A percentile compares a stretch with the other conserved stretches of the same genome.
Evolutionary conservation across 495 filamentous ascomycete genomes (phyloP).

Genomic region (Aspergillus funiculosus): DNA sequence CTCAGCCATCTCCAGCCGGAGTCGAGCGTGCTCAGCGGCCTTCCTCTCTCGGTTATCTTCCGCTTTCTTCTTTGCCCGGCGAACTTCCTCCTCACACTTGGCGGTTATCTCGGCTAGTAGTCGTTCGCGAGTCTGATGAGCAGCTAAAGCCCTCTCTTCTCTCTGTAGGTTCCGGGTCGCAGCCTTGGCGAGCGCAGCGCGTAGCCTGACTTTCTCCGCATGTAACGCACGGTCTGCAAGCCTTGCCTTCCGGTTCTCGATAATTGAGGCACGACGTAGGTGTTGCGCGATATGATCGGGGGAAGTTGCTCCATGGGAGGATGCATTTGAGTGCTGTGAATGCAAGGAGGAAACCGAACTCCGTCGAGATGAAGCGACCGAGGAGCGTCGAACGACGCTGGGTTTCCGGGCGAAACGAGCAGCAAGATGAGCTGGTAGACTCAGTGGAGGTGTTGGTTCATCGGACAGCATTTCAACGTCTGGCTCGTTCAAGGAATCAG

Average conservation of each 20-base stretch:
- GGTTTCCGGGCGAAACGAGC: constrained; percentile 75
- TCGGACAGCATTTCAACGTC: constrained; percentile 47
- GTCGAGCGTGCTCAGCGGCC: constrained; percentile 72
- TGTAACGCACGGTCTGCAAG: constrained; percentile 90
- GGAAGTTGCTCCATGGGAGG: constrained; percentile 59
- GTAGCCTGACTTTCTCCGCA: constrained; percentile 92
- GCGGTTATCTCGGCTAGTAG: constrained; percentile 91
- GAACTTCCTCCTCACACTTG: constrained; percentile 90
- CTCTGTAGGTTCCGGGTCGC: constrained; percentile 56
- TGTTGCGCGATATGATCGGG: constrained; percentile 84
- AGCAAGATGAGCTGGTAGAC: constrained; percentile 76
- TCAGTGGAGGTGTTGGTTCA: constrained; percentile 39
- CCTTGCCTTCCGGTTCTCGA: constrained; percentile 88
- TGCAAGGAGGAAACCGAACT: constrained; percentile 85
- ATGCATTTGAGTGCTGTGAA: constrained; percentile 62
- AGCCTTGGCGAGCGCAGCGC: constrained; percentile 79
- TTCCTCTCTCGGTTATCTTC: constrained; percentile 88
- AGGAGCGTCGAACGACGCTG: constrained; percentile 68
- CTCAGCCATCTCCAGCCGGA: constrained; percentile 78
- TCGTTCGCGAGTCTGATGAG: constrained; percentile 82
- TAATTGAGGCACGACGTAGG: constrained; percentile 81
- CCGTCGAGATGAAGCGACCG: constrained; percentile 78
- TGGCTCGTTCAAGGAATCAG: constrained; percentile 24
- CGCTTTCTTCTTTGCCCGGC: constrained; percentile 85
- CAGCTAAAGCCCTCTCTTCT: constrained; percentile 83